A percentile compares a stretch with the other conserved stretches of the same genome.
These are phyloP conservation scores for Populus tremula DNA, from an alignment of 345 rosid genomes.

Conservation along the genomic window DNA sequence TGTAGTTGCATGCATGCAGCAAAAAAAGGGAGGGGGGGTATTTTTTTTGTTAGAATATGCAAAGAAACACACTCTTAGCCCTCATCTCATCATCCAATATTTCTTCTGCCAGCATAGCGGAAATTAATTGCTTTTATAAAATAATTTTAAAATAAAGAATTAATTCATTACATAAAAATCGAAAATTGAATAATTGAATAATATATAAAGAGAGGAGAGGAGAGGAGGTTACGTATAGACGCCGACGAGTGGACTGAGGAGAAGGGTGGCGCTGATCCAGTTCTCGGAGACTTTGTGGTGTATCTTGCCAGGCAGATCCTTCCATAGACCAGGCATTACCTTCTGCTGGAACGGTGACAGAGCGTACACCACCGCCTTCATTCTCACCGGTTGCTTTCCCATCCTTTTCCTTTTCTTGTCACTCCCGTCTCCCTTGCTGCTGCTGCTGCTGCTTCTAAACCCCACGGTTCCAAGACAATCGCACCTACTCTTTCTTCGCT, in stretches of 20 bases:
- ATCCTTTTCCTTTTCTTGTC: constrained; percentile 13
- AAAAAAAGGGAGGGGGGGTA: too few relatives aligned
- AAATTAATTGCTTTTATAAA: too few relatives aligned
- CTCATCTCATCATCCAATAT: too few relatives aligned
- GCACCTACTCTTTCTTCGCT: neutral
- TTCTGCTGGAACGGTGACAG: constrained; percentile 86
- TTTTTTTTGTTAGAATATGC: too few relatives aligned
- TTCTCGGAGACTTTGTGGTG: constrained; percentile 81
- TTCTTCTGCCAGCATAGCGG: too few relatives aligned
- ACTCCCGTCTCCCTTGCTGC: too few relatives aligned
- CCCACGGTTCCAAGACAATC: neutral
- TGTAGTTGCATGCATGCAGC: too few relatives aligned
- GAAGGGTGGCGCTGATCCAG: constrained; percentile 75
- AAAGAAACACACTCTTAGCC: too few relatives aligned
- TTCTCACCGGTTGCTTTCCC: constrained; percentile 76
- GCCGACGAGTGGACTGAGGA: constrained; percentile 62
- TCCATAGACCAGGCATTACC: constrained; percentile 69
- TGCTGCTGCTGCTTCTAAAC: too few relatives aligned
- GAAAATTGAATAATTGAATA: neutral
- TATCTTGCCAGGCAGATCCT: constrained; percentile 66
- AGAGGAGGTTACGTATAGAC: constrained; percentile 45
- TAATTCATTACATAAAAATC: neutral
- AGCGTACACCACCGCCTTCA: constrained; percentile 83
- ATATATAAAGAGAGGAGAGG: neutral
- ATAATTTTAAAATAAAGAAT: too few relatives aligned